Conservation (phyloP, 331 rosid species). For the Pyracantha coccinea region DNA sequence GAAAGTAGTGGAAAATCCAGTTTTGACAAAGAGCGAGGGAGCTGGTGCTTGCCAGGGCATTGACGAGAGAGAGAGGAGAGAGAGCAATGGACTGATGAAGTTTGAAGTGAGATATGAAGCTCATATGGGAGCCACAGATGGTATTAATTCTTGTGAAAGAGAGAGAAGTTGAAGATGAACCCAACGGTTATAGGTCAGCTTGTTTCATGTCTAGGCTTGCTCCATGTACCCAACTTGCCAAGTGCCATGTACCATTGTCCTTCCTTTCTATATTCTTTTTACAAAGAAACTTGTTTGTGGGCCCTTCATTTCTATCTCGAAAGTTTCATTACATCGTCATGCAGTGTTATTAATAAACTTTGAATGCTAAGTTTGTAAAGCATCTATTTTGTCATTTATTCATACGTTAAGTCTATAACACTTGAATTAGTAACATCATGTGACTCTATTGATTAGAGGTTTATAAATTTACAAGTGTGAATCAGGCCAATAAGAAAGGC, state of each 20-base stretch:
- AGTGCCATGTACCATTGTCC: not conserved
- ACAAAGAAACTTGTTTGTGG: not conserved
- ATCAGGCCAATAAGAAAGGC: not conserved
- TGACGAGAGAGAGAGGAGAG: not conserved
- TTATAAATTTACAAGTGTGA: not conserved
- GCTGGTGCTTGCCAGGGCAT: conserved; percentile 20
- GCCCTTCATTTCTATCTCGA: not conserved
- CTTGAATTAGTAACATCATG: too few species aligned
- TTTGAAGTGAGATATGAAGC: not conserved
- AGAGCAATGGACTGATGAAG: not conserved
- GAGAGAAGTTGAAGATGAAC: not conserved
- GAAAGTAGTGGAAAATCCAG: conserved; percentile 1
- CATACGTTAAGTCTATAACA: not conserved
- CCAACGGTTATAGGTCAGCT: not conserved
- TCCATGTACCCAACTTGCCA: conserved; percentile 23
- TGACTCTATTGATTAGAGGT: not conserved
- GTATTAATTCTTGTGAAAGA: not conserved
- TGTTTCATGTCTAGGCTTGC: conserved; percentile 2
- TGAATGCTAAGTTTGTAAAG: too few species aligned
- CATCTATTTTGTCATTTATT: not conserved
- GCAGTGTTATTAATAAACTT: not conserved
- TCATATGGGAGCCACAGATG: not conserved
- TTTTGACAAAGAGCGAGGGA: conserved; percentile 18
- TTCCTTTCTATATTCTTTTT: not conserved
- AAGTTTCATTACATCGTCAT: too few species aligned